Evolutionary conservation across 352 stramenopile genomes (phyloP), one percentile per base, ranked within the genome.

Genomic region (Phytophthora crassamura): DNA sequence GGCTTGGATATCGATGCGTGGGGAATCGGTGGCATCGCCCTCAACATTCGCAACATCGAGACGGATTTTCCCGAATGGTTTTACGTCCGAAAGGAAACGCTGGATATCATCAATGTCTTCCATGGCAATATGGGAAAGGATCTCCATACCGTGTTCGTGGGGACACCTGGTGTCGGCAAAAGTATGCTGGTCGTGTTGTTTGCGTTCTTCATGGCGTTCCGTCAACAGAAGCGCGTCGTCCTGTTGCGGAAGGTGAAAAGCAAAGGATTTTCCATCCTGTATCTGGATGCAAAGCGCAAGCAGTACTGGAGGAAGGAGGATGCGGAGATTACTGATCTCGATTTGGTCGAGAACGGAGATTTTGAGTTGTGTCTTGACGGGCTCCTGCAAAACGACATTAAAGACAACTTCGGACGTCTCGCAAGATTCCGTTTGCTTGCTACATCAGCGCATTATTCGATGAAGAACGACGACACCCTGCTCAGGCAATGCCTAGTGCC

Each of bases 171-270:
- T 61, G 63, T 73, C 16, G 63, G 68, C 7, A 77, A 74, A 46
- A 71, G 64, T 46, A 74, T 67, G 54, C 43, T 74, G 59, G 49
- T 77, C 33, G 63, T 72, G 68, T 45, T 73, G 52, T 64, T 76
- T 46, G 61, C 67, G 52, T 66, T 72, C 41, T 75, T 66, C 28
- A 62, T 72, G 57, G 61, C 62, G 8, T 45, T 75, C 56, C 20
- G 32, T 33, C 62, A 69, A 62, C 15, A 65, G 62, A 75, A 75
- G 52, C 57, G 62, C 14, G 67, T 75, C 45, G 57, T 72, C 8
- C 61, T 75, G 56, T 75, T 72, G 52, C 56, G 57, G 48, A 72
- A 72, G 39, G 34, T 50, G 59, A 69, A 74, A n/a, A 18, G 2
- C n/a, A 18, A 46, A 61, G 62, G 56, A 20, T 72, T 59, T 48